Evolutionary conservation across 2,329 filamentous ascomycete species (phyloP), one percentile per base, ranked within the genome.

Genomic region (Epichloe sp.): DNA sequence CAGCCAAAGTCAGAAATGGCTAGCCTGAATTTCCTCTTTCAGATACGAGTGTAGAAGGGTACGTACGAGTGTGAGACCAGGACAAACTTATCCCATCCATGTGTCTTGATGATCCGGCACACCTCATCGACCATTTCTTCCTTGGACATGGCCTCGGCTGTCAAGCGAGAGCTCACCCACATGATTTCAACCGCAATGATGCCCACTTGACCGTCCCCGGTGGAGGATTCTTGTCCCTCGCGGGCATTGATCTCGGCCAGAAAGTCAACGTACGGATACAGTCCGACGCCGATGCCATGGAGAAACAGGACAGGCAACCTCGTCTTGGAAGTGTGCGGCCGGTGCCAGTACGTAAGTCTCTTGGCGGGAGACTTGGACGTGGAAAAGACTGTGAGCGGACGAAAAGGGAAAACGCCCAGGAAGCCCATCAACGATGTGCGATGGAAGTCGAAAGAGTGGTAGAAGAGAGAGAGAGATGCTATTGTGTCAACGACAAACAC

Each of bases 101-200:
- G 75, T 19, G 68, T 60, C 12, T 69, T 60, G 1, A 82, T 66
- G 51, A 82, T 77, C 10, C 66, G 61, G 47, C 69, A 64, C 53
- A 83, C 71, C 56, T 83, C 76, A 0, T 63, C 59, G 47, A 73
- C 73, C 57, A 79, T 75, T 47, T 72, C 68, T 2, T 72, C 66
- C 37, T 70, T 72, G 14, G 60, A 56, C 21, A 77, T 65, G 11
- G 77, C 71, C 12, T 73, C 58, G 44, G 67, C 58, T 2, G 79
- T 78, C 48, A 83, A 71, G 44, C 80, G 69, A 54, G 75, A 80
- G 56, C 76, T 77, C 45, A 83, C 69, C 12, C 77, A 70, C 65
- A 82, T 72, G 37, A 82, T 69, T 59, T 83, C 79, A 10, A 82
- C 57, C 2, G 74, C 76, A 17, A 82, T 71, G 40, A 82, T 75